Evolutionary conservation across 768 basidiomycete species (phyloP), one percentile per base, ranked within the genome.

Genomic region (Mycena galericulata): DNA sequence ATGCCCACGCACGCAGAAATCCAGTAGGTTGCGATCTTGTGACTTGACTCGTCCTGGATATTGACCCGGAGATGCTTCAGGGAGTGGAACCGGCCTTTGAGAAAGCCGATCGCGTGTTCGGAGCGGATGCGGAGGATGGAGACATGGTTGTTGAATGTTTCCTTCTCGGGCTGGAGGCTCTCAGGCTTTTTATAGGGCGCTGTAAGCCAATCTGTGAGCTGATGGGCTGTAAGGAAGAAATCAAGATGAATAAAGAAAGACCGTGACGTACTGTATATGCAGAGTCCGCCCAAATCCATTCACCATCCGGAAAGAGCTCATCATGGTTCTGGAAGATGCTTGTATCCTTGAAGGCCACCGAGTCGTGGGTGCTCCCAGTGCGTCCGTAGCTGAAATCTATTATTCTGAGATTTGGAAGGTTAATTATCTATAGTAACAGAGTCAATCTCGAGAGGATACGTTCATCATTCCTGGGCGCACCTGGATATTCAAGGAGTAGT

Each of bases 401-500:
- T 27, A 83, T 82, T 26, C 58, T 67, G 29, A 79, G 73, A 51
- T 82, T 75, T 2, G 80, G 79, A 10, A 77, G 67, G 10, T 72
- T 76, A 12, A 80, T 65, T 32, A 77, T 38, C 74, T 74, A 38
- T 30, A 47, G 41, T 32, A 18, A 47, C 38, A 4, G 38, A 47
- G 18, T 47, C 27, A 14, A 46, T 22, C 20, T 3, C 12, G 9
- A 18, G 41, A 34, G n/a, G n/a, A n/a, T n/a, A n/a, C n/a, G n/a
- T n/a, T n/a, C n/a, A n/a, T n/a, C 34, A 32, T 14, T 36, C 6
- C 14, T 36, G 24, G 3, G 29, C 76, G 67, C 40, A 78, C 76
- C 61, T 80, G 79, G 46, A 82, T 73, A 61, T 83, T 83, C 24
- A 83, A 46, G 1, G 80, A 82, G 56, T 84, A 84, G 36, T 81